Conservation (phyloP, 2,329 filamentous ascomycete genomes). For the Seiridium cupressi region DNA sequence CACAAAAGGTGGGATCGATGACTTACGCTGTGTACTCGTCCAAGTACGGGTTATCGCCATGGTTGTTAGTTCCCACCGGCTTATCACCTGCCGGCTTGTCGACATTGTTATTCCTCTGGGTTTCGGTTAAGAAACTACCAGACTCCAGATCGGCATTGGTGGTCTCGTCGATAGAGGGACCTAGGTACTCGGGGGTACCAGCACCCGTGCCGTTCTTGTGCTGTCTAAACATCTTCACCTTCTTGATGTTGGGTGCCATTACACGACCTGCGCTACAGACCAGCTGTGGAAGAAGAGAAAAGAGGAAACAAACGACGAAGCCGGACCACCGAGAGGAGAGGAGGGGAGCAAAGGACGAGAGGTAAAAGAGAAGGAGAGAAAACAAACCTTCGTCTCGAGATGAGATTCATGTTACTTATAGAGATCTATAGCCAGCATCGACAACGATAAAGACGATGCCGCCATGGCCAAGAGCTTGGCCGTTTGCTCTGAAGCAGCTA, state of each 20-base stretch:
- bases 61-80: slow-evolving; percentile 13
- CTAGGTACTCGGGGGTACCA: slow-evolving; percentile 19
- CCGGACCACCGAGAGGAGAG: slow-evolving; percentile 13
- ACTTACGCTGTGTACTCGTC: slow-evolving; percentile 30
- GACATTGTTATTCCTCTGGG: slow-evolving; percentile 22
- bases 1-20: no score
- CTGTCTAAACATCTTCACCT: slow-evolving; percentile 26
- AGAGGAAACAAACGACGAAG: slow-evolving; percentile 11
- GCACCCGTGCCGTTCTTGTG: slow-evolving; percentile 18
- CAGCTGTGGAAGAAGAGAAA: slow-evolving; percentile 22
- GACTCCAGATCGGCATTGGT: slow-evolving; percentile 26
- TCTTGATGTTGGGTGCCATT: slow-evolving; percentile 30
- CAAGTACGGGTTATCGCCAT: slow-evolving; percentile 28
- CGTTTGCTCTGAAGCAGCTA: slow-evolving; percentile 17
- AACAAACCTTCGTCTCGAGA: background rate
- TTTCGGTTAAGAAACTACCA: slow-evolving; percentile 27
- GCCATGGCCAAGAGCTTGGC: slow-evolving; percentile 22
- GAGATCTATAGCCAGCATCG: slow-evolving; percentile 1
- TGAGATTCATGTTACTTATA: slow-evolving; percentile 18
- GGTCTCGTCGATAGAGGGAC: slow-evolving; percentile 19
- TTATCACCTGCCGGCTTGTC: slow-evolving; percentile 1
- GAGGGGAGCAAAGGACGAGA: slow-evolving; percentile 14
- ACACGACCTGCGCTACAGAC: slow-evolving; percentile 24
- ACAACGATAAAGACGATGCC: slow-evolving; percentile 11
- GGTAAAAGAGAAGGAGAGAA: background rate